phyloP scores from a whole-genome alignment of 495 filamentous ascomycete genomes.

The Penicillium flavigenum region DNA sequence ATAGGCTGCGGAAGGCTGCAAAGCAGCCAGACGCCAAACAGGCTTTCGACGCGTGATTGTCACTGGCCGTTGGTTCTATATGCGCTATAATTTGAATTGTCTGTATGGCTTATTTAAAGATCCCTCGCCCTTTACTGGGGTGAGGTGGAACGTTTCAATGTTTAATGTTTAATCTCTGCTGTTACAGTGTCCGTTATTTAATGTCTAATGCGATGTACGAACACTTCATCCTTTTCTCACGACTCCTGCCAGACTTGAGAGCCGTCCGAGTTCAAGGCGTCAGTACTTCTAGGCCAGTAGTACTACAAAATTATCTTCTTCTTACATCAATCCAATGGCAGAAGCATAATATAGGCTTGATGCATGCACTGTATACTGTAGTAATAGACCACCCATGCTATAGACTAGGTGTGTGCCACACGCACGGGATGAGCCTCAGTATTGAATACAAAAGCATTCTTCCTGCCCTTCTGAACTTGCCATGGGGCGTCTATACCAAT shows the following conservation, averaged over 20 bases:
- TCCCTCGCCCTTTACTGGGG: background rate
- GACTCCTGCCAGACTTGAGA: background rate
- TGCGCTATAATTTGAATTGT: background rate
- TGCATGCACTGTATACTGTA: background rate
- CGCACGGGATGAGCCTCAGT: conserved; percentile 80
- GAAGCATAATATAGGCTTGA: background rate
- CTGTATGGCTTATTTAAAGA: background rate
- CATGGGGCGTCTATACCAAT: conserved; percentile 56
- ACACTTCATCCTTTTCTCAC: background rate
- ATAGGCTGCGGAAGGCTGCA: conserved; percentile 15
- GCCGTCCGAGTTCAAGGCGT: background rate
- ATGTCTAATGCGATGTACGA: background rate
- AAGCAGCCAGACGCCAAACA: background rate
- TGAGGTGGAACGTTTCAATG: background rate
- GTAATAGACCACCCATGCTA: background rate
- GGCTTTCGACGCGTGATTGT: background rate
- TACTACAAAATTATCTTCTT: background rate
- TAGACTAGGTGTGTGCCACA: conserved; percentile 37
- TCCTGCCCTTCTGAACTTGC: conserved; percentile 59
- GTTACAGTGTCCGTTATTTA: background rate
- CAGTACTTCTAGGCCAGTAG: background rate
- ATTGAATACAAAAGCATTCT: conserved; percentile 74
- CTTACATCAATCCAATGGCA: background rate
- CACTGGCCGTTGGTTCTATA: background rate
- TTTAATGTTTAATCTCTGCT: background rate